phyloP scores from a whole-genome alignment of 2,329 filamentous ascomycete genomes.

The Zarea fungicola region DNA sequence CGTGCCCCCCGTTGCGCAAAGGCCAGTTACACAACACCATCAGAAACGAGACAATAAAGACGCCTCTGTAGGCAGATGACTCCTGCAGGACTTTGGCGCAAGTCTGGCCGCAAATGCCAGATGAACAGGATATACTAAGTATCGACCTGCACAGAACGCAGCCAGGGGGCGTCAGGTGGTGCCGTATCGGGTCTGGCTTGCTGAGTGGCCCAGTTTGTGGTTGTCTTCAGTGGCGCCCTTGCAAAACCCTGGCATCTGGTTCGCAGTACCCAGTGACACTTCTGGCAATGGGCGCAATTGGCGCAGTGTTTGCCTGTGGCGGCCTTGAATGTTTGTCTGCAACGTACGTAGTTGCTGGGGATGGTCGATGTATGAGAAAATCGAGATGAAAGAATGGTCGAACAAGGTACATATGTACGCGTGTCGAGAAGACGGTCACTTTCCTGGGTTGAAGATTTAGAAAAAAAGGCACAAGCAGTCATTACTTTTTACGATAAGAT shows the following conservation, averaged over 20 bases:
- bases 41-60: neutral
- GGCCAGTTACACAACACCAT: conserved; percentile 9
- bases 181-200: neutral
- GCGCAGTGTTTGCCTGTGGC: too few species aligned
- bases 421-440: neutral
- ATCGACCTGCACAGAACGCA: neutral
- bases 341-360: too few species aligned
- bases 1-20: conserved; percentile 7
- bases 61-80: too few species aligned
- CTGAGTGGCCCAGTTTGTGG: neutral
- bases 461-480: neutral
- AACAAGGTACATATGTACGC: neutral
- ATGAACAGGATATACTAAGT: neutral
- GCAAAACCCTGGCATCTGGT: conserved; percentile 5
- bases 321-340: too few species aligned
- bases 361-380: too few species aligned
- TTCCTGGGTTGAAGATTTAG: neutral
- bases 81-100: too few species aligned
- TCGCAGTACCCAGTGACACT: too few species aligned
- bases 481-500: too few species aligned
- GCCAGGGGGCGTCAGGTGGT: conserved; percentile 1
- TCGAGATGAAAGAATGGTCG: too few species aligned
- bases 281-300: too few species aligned
- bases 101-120: neutral
- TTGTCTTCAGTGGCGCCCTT: neutral